phyloP scores from a whole-genome alignment of 2,329 filamentous ascomycete species.

The Dactylonectria estremocensis region DNA sequence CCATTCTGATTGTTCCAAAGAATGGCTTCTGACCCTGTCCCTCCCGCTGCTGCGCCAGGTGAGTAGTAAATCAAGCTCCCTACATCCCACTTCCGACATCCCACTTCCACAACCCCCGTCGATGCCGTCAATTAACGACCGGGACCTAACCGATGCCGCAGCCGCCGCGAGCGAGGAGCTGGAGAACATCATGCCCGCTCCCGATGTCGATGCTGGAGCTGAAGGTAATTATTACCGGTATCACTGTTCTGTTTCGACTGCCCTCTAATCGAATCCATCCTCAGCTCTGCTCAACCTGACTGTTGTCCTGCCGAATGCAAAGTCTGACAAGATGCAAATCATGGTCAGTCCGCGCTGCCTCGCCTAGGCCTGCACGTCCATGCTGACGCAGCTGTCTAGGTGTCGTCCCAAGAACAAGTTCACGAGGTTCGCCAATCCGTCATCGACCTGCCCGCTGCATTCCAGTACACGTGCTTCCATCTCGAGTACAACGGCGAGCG shows the following conservation, averaged over 20 bases:
- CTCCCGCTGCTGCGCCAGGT: slow-evolving; percentile 48
- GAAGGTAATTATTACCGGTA: slow-evolving; percentile 50
- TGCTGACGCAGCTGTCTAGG: slow-evolving; percentile 64
- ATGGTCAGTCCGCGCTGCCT: slow-evolving; percentile 73
- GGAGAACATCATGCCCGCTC: slow-evolving; percentile 46
- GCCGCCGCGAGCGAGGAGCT: slow-evolving; percentile 44
- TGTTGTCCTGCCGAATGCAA: slow-evolving; percentile 84
- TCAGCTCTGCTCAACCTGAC: slow-evolving; percentile 74
- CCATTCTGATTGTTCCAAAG: slow-evolving; percentile 37
- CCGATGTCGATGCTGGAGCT: slow-evolving; percentile 50
- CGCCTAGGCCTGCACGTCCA: not conserved
- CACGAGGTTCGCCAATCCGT: slow-evolving; percentile 98
- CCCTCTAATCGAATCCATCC: slow-evolving; percentile 35
- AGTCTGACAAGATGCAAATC: slow-evolving; percentile 83
- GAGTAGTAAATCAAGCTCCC: slow-evolving; percentile 33
- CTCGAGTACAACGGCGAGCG: slow-evolving; percentile 90
- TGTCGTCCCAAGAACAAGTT: slow-evolving; percentile 94
- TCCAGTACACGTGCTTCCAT: slow-evolving; percentile 99
- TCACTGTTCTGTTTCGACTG: slow-evolving; percentile 19
- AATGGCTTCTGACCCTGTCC: slow-evolving; percentile 52
- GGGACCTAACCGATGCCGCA: slow-evolving; percentile 34
- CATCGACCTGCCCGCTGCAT: slow-evolving; percentile 91
- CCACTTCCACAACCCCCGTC: slow-evolving; percentile 3
- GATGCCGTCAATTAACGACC: not conserved
- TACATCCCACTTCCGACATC: slow-evolving; percentile 20